Conservation (phyloP, 129 eudicot genomes). For the Saposhnikovia divaricata region DNA sequence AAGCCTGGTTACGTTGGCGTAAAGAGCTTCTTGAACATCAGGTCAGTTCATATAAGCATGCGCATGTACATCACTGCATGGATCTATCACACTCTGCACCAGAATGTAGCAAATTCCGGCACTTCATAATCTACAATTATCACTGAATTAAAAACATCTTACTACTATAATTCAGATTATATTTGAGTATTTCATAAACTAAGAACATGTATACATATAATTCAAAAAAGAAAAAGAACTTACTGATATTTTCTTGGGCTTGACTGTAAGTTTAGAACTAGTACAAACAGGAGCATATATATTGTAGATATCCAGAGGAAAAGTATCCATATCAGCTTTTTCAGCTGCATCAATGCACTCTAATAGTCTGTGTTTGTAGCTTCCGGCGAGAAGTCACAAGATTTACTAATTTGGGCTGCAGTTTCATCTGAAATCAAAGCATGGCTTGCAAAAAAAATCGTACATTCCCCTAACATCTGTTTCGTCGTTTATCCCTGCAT, state of each 20-base stretch:
- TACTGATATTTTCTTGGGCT: slow-evolving; percentile 55
- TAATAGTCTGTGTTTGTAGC: slow-evolving; percentile 22
- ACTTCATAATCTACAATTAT: not conserved
- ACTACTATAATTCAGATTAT: not conserved
- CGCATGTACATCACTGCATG: slow-evolving; percentile 57
- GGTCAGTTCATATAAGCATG: slow-evolving; percentile 56
- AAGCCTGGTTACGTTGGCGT: slow-evolving; percentile 75
- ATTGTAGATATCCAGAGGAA: slow-evolving; percentile 52
- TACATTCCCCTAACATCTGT: slow-evolving; percentile 68
- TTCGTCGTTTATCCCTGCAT: slow-evolving; percentile 75
- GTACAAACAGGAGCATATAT: slow-evolving; percentile 70
- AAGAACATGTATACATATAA: too few species aligned
- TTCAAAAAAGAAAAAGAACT: slow-evolving; percentile 4
- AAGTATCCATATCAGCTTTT: slow-evolving; percentile 18
- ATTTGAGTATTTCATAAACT: not conserved
- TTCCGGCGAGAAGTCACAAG: slow-evolving; percentile 58
- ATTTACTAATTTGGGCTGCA: slow-evolving; percentile 25
- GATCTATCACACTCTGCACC: slow-evolving; percentile 49
- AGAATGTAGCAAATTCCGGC: not conserved
- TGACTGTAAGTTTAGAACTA: slow-evolving; percentile 41
- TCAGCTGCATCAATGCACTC: slow-evolving; percentile 36
- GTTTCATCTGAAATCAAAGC: slow-evolving; percentile 71
- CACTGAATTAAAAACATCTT: not conserved
- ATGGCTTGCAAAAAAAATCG: slow-evolving; percentile 66
- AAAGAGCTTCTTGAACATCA: slow-evolving; percentile 78